These are phyloP conservation scores for Salvia sclarea DNA, from an alignment of 305 asterid genomes.

Conservation along the genomic window DNA sequence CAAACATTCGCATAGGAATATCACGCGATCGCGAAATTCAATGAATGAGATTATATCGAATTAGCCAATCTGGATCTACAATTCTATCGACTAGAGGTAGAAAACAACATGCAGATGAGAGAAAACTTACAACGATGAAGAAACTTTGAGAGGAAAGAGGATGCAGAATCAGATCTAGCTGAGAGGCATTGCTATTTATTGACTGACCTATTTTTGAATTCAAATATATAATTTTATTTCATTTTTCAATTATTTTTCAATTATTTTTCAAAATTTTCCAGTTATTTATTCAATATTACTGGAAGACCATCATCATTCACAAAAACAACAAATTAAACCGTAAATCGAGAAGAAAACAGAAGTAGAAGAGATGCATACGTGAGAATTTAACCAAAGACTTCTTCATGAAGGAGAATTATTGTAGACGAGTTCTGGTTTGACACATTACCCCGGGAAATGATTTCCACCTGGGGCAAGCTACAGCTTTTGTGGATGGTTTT, in stretches of 20 bases:
- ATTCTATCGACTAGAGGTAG: background rate
- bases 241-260: background rate
- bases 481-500: background rate
- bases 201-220: background rate
- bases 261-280: no score
- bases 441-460: no score
- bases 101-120: background rate
- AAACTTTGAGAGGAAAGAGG: slow-evolving; percentile 8
- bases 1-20: background rate
- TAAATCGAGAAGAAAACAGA: no score
- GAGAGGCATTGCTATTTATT: background rate
- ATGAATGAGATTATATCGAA: background rate
- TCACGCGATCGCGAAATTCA: background rate
- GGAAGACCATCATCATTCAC: no score
- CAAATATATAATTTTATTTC: background rate
- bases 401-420: background rate
- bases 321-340: background rate
- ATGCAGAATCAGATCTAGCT: slow-evolving; percentile 24
- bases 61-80: slow-evolving; percentile 18
- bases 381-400: background rate
- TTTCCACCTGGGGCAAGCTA: no score
- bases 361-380: background rate
- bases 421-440: no score
- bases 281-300: no score
- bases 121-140: slow-evolving; percentile 21